phyloP scores from a whole-genome alignment of 2,329 filamentous ascomycete genomes.

The Fusarium penzigii region DNA sequence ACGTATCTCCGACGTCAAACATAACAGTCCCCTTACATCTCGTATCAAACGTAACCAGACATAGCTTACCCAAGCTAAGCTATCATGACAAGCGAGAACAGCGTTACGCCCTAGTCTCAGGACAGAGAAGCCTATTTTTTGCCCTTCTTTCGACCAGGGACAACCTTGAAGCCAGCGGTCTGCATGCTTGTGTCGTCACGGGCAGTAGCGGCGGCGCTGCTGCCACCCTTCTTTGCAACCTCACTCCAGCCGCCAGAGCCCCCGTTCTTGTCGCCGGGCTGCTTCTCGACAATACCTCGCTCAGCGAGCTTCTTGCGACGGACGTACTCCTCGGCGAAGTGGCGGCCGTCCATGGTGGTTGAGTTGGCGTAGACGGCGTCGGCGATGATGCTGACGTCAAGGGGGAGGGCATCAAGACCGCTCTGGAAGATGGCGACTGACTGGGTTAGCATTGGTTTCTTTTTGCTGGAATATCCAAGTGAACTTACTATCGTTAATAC shows the following conservation, averaged over 20 bases:
- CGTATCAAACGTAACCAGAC: too few species aligned
- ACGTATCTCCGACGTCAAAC: too few species aligned
- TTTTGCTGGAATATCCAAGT: neutral
- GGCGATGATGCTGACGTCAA: slow-evolving; percentile 78
- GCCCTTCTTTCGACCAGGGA: slow-evolving; percentile 89
- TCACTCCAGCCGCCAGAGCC: slow-evolving; percentile 83
- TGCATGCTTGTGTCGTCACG: slow-evolving; percentile 47
- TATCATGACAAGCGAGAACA: too few species aligned
- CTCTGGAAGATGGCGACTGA: slow-evolving; percentile 79
- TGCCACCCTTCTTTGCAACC: slow-evolving; percentile 86
- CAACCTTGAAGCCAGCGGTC: slow-evolving; percentile 79
- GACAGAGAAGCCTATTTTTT: slow-evolving; percentile 57
- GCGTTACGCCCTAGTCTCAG: neutral
- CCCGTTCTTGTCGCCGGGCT: slow-evolving; percentile 52
- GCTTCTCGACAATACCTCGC: slow-evolving; percentile 82
- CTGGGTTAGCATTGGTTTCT: slow-evolving; percentile 33
- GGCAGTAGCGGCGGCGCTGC: slow-evolving; percentile 18
- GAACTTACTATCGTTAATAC: slow-evolving; percentile 53
- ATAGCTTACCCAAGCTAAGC: too few species aligned
- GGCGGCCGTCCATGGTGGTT: slow-evolving; percentile 85
- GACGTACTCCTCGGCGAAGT: slow-evolving; percentile 93
- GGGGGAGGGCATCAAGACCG: slow-evolving; percentile 72
- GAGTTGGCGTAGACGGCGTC: slow-evolving; percentile 88
- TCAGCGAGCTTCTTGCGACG: slow-evolving; percentile 91
- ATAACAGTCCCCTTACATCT: too few species aligned